Evolutionary conservation across 2,329 filamentous ascomycete species (phyloP).

Genomic region (Beauveria pseudobassiana): DNA sequence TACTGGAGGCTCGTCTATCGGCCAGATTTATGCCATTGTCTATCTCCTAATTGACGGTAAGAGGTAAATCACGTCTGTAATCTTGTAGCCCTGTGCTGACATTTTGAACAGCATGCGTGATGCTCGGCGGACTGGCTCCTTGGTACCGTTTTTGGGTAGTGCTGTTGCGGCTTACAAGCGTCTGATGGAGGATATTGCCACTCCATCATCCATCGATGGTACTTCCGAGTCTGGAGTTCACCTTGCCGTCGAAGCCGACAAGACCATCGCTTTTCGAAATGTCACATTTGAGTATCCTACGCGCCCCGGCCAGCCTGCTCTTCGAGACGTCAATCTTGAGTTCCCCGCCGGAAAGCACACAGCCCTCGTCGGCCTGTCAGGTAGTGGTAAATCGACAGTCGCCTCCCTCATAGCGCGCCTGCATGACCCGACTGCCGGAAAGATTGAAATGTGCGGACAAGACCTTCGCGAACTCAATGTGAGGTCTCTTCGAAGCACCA

Average conservation of each 20-base stretch:
- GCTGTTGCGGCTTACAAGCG: constrained; percentile 47
- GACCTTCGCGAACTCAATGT: constrained; percentile 30
- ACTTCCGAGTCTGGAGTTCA: constrained; percentile 25
- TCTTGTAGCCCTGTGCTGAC: background rate
- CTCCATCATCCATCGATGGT: constrained; percentile 32
- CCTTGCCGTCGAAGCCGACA: constrained; percentile 23
- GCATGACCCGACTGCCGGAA: constrained; percentile 35
- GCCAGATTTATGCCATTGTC: constrained; percentile 45
- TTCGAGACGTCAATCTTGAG: constrained; percentile 26
- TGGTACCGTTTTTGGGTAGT: constrained; percentile 47
- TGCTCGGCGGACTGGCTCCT: constrained; percentile 51
- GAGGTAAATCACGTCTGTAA: background rate
- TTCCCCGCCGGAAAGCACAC: constrained; percentile 34
- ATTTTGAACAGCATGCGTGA: constrained; percentile 39
- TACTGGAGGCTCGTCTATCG: constrained; percentile 31
- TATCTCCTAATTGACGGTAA: constrained; percentile 43
- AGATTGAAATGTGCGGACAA: constrained; percentile 28
- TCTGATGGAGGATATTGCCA: constrained; percentile 44
- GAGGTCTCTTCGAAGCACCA: constrained; percentile 22
- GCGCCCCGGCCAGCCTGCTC: constrained; percentile 25
- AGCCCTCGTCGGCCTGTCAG: constrained; percentile 43
- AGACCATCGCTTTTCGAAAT: constrained; percentile 26
- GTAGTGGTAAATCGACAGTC: constrained; percentile 42
- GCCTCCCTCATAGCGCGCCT: constrained; percentile 31
- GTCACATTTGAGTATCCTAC: constrained; percentile 30